Conservation (phyloP, 495 filamentous ascomycete genomes). For the Penicillium fimorum region DNA sequence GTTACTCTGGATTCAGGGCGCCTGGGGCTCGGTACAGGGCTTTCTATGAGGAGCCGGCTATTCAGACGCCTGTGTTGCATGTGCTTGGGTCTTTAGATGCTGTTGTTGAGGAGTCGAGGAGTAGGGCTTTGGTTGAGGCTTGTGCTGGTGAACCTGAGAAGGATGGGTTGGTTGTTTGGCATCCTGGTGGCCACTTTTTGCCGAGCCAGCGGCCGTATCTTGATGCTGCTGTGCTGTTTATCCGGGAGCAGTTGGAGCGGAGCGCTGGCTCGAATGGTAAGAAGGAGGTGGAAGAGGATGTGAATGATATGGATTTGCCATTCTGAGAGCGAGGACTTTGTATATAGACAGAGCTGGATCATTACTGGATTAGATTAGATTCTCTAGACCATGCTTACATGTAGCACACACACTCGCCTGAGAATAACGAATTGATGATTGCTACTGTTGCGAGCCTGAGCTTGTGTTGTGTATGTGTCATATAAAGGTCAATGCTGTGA, state of each 20-base stretch:
- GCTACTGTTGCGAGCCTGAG: background rate
- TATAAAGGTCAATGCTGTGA: conserved; percentile 8
- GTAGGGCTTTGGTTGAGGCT: conserved; percentile 60
- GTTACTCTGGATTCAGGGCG: conserved; percentile 77
- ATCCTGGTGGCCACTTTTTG: conserved; percentile 93
- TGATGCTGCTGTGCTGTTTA: conserved; percentile 70
- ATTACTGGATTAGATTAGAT: conserved; percentile 13
- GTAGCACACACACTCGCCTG: background rate
- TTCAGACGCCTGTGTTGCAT: conserved; percentile 77
- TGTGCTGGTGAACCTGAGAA: conserved; percentile 55
- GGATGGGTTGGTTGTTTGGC: conserved; percentile 66
- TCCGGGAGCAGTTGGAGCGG: conserved; percentile 56
- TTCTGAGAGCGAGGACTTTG: conserved; percentile 42
- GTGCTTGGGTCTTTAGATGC: conserved; percentile 82
- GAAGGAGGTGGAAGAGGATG: conserved; percentile 45
- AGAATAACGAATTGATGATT: background rate
- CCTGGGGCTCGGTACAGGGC: conserved; percentile 58
- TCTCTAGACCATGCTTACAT: conserved; percentile 5
- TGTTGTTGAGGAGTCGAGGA: conserved; percentile 78
- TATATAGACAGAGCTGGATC: conserved; percentile 7
- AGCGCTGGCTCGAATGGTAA: conserved; percentile 22
- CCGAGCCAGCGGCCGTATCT: conserved; percentile 79
- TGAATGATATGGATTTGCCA: conserved; percentile 67
- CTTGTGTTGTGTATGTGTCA: background rate
- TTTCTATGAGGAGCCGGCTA: conserved; percentile 69